These are phyloP conservation scores for Paracorniculantispora psalliotae DNA, from an alignment of 2,329 filamentous ascomycete species.

Conservation along the genomic window DNA sequence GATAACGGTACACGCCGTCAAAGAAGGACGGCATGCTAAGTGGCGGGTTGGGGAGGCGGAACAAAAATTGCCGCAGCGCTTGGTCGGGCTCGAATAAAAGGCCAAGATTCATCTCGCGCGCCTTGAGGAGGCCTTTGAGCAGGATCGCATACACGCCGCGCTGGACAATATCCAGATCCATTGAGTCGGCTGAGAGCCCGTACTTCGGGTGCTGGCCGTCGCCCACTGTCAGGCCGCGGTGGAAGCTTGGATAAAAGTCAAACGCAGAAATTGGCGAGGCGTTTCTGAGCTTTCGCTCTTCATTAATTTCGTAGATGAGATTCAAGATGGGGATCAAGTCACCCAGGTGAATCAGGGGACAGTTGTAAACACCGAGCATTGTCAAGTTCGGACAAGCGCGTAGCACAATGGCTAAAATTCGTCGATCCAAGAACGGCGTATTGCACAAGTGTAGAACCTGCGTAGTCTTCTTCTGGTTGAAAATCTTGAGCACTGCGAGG, in stretches of 20 bases:
- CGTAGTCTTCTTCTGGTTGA: constrained; percentile 15
- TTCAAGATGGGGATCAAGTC: constrained; percentile 31
- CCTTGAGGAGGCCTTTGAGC: constrained; percentile 31
- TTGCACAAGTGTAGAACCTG: constrained; percentile 27
- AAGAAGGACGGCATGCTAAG: constrained; percentile 27
- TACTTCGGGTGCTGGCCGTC: constrained; percentile 17
- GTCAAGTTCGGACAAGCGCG: constrained; percentile 27
- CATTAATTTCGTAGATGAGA: constrained; percentile 32
- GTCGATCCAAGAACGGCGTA: constrained; percentile 28
- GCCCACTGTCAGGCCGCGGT: constrained; percentile 23
- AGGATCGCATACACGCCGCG: constrained; percentile 30
- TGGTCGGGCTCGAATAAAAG: constrained; percentile 27
- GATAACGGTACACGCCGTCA: constrained; percentile 28
- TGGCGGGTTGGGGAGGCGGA: constrained; percentile 25
- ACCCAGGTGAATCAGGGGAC: constrained; percentile 32
- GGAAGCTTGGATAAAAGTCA: constrained; percentile 32
- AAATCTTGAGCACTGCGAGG: constrained; percentile 22
- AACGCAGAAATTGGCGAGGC: constrained; percentile 21
- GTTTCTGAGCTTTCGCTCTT: constrained; percentile 14
- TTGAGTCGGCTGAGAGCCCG: constrained; percentile 26
- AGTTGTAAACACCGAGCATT: constrained; percentile 33
- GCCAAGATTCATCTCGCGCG: constrained; percentile 23
- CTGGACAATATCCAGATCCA: constrained; percentile 24
- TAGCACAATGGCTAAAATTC: constrained; percentile 31
- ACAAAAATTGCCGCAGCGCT: constrained; percentile 28